Conservation (phyloP, 306 rosid genomes). For the Erythrophleum fordii region DNA sequence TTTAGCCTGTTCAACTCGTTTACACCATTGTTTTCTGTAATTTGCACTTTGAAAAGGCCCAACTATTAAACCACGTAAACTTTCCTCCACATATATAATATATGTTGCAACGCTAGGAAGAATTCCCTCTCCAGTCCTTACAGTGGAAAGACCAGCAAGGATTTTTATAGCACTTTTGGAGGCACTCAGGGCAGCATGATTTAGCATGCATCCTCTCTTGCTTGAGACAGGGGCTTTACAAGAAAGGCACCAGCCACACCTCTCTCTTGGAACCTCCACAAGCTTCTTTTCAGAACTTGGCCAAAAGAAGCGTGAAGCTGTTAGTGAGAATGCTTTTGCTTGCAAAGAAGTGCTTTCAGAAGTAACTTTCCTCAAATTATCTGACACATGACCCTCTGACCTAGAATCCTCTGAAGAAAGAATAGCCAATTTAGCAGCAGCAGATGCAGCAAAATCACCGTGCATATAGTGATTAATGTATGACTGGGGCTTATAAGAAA, state of each 20-base stretch:
- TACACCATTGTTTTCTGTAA: slow-evolving; percentile 73
- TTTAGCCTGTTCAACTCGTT: slow-evolving; percentile 69
- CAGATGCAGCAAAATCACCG: slow-evolving; percentile 97
- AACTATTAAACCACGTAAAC: slow-evolving; percentile 71
- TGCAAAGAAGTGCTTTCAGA: slow-evolving; percentile 67
- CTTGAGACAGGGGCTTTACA: slow-evolving; percentile 79
- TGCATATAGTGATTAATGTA: slow-evolving; percentile 84
- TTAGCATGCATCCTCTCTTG: slow-evolving; percentile 98
- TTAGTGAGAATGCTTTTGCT: slow-evolving; percentile 81
- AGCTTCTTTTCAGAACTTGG: slow-evolving; percentile 91
- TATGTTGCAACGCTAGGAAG: slow-evolving; percentile 80
- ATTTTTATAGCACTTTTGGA: slow-evolving; percentile 84
- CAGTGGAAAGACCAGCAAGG: slow-evolving; percentile 64
- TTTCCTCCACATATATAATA: slow-evolving; percentile 80
- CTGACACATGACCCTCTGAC: slow-evolving; percentile 62
- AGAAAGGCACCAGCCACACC: slow-evolving; percentile 99
- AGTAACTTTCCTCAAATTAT: slow-evolving; percentile 60
- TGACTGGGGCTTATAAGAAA: slow-evolving; percentile 66
- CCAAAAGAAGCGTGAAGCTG: slow-evolving; percentile 95
- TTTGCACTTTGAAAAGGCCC: slow-evolving; percentile 76
- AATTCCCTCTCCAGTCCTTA: slow-evolving; percentile 79
- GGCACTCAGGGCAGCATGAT: slow-evolving; percentile 86
- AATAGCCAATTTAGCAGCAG: slow-evolving; percentile 74
- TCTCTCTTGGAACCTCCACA: slow-evolving; percentile 97
- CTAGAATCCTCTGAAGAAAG: slow-evolving; percentile 83